phyloP scores from a whole-genome alignment of 140 eudicot genomes.

The Erigeron philadelphicus region DNA sequence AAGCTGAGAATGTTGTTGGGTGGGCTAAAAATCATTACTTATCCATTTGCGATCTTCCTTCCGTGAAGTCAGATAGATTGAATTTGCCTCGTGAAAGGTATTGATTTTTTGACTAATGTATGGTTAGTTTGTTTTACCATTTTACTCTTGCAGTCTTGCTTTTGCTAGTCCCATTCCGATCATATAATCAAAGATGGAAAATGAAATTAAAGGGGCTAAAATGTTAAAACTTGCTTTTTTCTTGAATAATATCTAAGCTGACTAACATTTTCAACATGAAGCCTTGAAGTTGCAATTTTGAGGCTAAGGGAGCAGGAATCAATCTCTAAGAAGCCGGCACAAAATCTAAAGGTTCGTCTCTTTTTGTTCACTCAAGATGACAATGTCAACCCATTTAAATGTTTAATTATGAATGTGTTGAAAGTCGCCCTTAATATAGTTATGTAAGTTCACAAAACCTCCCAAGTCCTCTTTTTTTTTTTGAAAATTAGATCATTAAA shows the following conservation, averaged over 20 bases:
- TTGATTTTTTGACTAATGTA: conserved; percentile 7
- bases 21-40: conserved; percentile 94
- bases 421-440: neutral
- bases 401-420: neutral
- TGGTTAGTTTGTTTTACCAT: neutral
- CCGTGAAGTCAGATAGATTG: conserved; percentile 57
- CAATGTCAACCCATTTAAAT: conserved; percentile 8
- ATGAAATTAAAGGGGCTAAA: neutral
- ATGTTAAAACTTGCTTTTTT: neutral
- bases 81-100: conserved; percentile 80
- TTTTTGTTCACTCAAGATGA: neutral
- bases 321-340: conserved; percentile 75
- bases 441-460: neutral
- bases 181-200: neutral
- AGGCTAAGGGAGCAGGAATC: conserved; percentile 83
- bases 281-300: conserved; percentile 76
- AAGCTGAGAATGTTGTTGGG: conserved; percentile 93
- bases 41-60: conserved; percentile 62
- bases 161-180: conserved; percentile 8
- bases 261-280: conserved; percentile 29
- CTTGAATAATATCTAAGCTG: conserved; percentile 22
- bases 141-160: neutral
- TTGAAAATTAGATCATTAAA: neutral
- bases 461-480: neutral
- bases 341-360: conserved; percentile 65